These are phyloP conservation scores for Actinidia chinensis DNA, from an alignment of 179 eudicot species.

Conservation along the genomic window DNA sequence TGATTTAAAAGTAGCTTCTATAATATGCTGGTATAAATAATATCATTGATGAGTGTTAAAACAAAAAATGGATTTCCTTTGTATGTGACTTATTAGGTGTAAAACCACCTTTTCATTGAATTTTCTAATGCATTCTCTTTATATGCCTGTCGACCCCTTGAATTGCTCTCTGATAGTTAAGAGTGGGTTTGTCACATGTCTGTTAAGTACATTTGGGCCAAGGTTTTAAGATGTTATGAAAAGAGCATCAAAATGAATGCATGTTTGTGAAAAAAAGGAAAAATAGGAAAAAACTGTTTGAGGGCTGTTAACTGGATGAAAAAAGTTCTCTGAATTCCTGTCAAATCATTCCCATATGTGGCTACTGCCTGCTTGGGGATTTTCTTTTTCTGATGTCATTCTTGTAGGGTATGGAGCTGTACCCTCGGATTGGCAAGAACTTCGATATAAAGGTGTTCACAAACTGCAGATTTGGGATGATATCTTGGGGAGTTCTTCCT, in stretches of 20 bases:
- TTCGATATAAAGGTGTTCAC: conserved; percentile 95
- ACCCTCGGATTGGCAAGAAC: conserved; percentile 90
- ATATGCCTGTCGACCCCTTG: not conserved
- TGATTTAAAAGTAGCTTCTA: not conserved
- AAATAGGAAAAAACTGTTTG: not conserved
- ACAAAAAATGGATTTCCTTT: not conserved
- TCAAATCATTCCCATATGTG: not conserved
- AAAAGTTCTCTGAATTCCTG: not conserved
- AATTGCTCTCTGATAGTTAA: not conserved
- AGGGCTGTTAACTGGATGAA: not conserved
- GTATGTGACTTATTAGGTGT: not conserved
- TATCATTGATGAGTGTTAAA: not conserved
- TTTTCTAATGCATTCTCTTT: not conserved
- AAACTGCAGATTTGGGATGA: conserved; percentile 98
- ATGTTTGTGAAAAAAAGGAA: not conserved
- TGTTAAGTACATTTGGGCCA: not conserved
- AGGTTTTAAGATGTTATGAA: not conserved
- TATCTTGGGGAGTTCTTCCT: conserved; percentile 99
- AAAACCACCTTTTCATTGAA: not conserved
- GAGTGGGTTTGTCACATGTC: not conserved
- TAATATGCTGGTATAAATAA: not conserved
- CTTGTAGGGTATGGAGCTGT: conserved; percentile 95
- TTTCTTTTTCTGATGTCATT: not conserved
- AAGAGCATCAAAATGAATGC: not conserved
- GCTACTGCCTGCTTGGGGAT: conserved; percentile 1